Percentiles rank a stretch among this genome's conserved stretches.
Conservation (phyloP, 1,284 basidiomycete species). For the Volvariella volvacea region DNA sequence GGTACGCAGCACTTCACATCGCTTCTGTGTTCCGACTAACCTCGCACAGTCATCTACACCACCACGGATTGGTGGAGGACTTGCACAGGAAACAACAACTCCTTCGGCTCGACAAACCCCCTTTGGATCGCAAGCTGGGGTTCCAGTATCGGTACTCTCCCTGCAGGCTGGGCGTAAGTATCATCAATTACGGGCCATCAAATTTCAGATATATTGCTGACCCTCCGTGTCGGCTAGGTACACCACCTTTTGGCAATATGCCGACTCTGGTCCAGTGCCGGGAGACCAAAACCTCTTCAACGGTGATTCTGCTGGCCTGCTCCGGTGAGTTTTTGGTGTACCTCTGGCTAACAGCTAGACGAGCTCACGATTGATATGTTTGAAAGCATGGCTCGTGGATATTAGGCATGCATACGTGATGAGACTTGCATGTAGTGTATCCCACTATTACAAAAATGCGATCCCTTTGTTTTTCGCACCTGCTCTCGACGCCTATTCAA, state of each 20-base stretch:
- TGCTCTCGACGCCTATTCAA: no score
- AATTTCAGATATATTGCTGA: neutral
- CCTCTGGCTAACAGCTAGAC: no score
- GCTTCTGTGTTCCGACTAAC: neutral
- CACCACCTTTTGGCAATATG: conserved; percentile 65
- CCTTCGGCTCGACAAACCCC: neutral
- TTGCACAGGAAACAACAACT: neutral
- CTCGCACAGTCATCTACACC: neutral
- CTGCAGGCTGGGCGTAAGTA: neutral
- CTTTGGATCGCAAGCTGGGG: neutral
- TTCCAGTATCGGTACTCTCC: neutral
- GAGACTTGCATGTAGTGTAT: no score
- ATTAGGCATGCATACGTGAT: no score
- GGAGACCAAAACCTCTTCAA: conserved; percentile 51
- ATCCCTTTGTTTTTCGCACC: no score
- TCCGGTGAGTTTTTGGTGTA: no score
- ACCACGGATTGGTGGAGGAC: neutral
- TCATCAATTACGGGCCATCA: neutral
- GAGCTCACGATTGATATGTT: no score
- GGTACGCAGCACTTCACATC: conserved; percentile 20
- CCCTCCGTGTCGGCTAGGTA: conserved; percentile 30
- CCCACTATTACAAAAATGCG: no score
- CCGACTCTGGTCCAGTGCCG: conserved; percentile 40
- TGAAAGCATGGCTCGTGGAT: no score
- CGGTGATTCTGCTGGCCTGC: conserved; percentile 18